Percentiles rank a stretch among this genome's conserved stretches.
phyloP scores from a whole-genome alignment of 768 basidiomycete genomes.

The Chalciporus piperatus region DNA sequence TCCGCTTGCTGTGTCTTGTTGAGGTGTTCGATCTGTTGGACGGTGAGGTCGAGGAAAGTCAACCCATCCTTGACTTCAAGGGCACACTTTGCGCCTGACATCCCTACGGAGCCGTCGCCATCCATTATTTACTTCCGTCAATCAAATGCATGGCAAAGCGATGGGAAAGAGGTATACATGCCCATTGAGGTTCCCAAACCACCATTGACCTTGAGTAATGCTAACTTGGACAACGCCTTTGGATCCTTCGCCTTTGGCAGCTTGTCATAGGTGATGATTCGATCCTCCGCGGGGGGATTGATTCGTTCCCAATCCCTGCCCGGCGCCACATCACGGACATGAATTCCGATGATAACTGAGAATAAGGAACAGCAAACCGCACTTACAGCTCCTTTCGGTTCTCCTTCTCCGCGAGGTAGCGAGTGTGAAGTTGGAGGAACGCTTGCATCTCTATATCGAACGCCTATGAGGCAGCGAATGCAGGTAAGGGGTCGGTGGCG shows the following conservation, averaged over 20 bases:
- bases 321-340: not conserved
- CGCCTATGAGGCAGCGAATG: conserved; percentile 22
- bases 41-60: conserved; percentile 94
- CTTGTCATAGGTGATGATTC: conserved; percentile 78
- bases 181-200: conserved; percentile 91
- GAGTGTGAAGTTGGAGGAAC: conserved; percentile 95
- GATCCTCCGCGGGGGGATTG: conserved; percentile 80
- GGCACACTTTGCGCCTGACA: conserved; percentile 87
- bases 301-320: conserved; percentile 75
- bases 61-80: conserved; percentile 97
- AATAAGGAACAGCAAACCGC: not conserved
- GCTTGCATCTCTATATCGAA: conserved; percentile 96
- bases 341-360: conserved; percentile 4
- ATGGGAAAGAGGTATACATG: conserved; percentile 30
- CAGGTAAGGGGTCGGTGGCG: conserved; percentile 13
- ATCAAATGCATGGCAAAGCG: too few species aligned
- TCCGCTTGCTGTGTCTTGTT: conserved; percentile 82
- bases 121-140: too few species aligned
- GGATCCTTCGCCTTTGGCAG: conserved; percentile 60
- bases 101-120: conserved; percentile 40
- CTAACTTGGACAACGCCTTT: conserved; percentile 83
- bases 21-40: conserved; percentile 94
- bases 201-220: conserved; percentile 93
- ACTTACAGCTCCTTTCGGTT: conserved; percentile 83
- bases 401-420: conserved; percentile 86